These are phyloP conservation scores for Blastocystis sp. DNA, from an alignment of 352 stramenopile species.

Conservation along the genomic window DNA sequence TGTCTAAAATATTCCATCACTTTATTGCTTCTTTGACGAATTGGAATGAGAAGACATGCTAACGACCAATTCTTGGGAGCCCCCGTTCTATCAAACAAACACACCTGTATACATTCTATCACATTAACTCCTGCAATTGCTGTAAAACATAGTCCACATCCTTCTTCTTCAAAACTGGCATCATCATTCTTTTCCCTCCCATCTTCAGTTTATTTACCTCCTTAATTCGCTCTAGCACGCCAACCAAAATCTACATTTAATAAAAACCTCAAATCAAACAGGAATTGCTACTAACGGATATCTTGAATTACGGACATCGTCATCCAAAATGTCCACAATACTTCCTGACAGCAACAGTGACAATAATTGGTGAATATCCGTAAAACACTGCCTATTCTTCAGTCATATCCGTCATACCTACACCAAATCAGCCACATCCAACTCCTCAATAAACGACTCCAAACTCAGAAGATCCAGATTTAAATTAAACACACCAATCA, in stretches of 20 bases:
- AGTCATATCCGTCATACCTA: neutral
- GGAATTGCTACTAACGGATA: constrained; percentile 56
- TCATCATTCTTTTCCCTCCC: constrained; percentile 17
- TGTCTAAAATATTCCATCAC: too few species aligned
- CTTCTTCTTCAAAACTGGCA: constrained; percentile 49
- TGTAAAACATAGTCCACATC: constrained; percentile 41
- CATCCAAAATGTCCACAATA: constrained; percentile 39
- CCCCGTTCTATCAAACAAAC: too few species aligned
- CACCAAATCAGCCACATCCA: constrained; percentile 50
- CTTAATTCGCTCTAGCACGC: constrained; percentile 52
- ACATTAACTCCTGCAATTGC: neutral
- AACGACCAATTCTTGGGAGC: too few species aligned
- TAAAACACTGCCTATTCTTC: constrained; percentile 57
- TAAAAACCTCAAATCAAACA: neutral
- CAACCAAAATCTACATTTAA: constrained; percentile 48
- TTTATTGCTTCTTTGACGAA: too few species aligned
- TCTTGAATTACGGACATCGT: constrained; percentile 11
- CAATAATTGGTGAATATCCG: constrained; percentile 17
- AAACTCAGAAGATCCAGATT: constrained; percentile 59
- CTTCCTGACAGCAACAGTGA: constrained; percentile 27
- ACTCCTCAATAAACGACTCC: constrained; percentile 27
- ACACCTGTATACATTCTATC: too few species aligned
- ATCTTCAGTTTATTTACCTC: constrained; percentile 55
- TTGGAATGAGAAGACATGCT: too few species aligned
- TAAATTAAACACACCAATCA: constrained; percentile 50